A percentile compares a stretch with the other conserved stretches of the same genome.
These are phyloP conservation scores for Thuja plicata DNA, from an alignment of 83 land plant species.

Conservation along the genomic window DNA sequence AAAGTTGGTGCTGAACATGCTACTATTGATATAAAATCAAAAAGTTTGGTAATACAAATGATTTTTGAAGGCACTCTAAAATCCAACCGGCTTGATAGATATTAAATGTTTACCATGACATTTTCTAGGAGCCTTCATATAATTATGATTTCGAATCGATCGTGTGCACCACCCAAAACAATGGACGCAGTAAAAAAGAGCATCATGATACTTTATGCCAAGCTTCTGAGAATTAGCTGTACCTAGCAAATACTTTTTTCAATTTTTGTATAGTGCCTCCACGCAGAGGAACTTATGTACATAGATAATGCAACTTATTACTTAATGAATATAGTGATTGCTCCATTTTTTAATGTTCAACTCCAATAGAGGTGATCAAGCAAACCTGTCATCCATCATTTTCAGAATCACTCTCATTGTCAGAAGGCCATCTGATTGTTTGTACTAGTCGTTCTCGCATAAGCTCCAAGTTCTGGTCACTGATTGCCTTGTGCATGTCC, in stretches of 20 bases:
- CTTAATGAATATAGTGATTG: neutral
- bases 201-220: neutral
- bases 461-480: conserved; percentile 84
- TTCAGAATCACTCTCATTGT: conserved; percentile 12
- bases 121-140: neutral
- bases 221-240: neutral
- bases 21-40: neutral
- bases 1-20: neutral
- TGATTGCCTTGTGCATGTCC: conserved; percentile 68
- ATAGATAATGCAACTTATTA: neutral
- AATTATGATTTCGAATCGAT: neutral
- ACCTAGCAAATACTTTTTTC: neutral
- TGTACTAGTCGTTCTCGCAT: conserved; percentile 93
- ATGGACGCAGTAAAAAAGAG: neutral
- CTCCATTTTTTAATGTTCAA: neutral
- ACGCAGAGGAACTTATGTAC: neutral
- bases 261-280: neutral
- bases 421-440: conserved; percentile 87
- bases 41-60: neutral
- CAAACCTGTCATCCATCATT: conserved; percentile 1
- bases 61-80: neutral
- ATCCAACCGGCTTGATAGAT: neutral
- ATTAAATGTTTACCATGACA: neutral
- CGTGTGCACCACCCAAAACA: neutral
- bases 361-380: neutral